Evolutionary conservation across 1,284 basidiomycete genomes (phyloP), one percentile per base, ranked within the genome.

Genomic region (Pseudozyma flocculosa): DNA sequence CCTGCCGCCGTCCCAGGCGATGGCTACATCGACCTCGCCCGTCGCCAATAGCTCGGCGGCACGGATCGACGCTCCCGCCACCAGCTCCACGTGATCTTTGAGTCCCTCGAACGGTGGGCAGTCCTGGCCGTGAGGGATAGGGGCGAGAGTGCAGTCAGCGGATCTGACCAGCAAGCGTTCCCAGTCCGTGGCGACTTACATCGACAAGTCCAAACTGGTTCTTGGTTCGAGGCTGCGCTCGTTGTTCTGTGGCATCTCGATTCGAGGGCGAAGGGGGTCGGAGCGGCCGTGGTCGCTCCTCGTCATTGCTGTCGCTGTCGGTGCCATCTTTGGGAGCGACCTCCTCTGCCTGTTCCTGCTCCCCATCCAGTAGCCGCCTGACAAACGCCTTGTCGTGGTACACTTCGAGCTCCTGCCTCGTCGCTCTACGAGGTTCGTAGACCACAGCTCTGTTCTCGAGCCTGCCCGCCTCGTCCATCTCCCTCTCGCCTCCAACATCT

Each of bases 1-100:
- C 43, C 81, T 50, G 42, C 90, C 89, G 9, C 89, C 89, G 61
- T 89, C 88, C 89, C 89, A 95, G 68, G 84, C 86, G 30, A 96
- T 85, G 0, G 87, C 85, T 13, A 88, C 80, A 32, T 88, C 83
- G 2, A 83, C 82, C 1, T 79, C 50, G n/a, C 81, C 81, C 1
- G 83, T 78, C 10, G 82, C 81, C 5, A 95, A 80, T 2, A 83
- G 80, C 10, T 84, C 82, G 4, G 85, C 87, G 0, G 88, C 90
- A 3, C 85, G 85, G 19, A 89, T 80, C 0, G 89, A 85, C 0
- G 88, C 88, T 0, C 90, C 90, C 0, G 87, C 89, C 0, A 94
- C 82, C 7, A 87, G 80, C 2, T 80, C 80, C 3, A 88, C 85
- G 68, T 95, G 93, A 2, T 83, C 81, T 0, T 83, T 73, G n/a